Evolutionary conservation across 306 rosid genomes (phyloP).

Genomic region (Pachyrhizus erosus): DNA sequence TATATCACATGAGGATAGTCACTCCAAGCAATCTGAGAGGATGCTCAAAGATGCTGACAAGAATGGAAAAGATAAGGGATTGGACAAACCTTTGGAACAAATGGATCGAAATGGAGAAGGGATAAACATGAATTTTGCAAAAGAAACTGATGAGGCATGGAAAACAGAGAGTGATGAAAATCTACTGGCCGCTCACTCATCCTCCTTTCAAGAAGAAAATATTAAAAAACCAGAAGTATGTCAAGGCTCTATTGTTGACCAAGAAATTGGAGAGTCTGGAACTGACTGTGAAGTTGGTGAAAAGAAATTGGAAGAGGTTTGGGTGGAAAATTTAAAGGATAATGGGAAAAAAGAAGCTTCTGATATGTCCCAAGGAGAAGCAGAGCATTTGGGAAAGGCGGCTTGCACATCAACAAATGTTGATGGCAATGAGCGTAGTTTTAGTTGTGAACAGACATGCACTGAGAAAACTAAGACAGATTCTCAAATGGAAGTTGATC

Average conservation of each 20-base stretch:
- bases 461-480: constrained; percentile 48
- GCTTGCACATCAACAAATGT: constrained; percentile 45
- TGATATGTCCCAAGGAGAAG: constrained; percentile 36
- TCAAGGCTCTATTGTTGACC: constrained; percentile 47
- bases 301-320: constrained; percentile 44
- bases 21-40: constrained; percentile 38
- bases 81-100: constrained; percentile 45
- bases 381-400: constrained; percentile 45
- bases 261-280: constrained; percentile 42
- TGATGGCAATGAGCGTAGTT: constrained; percentile 50
- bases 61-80: constrained; percentile 32
- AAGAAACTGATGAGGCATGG: constrained; percentile 42
- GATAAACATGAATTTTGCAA: constrained; percentile 31
- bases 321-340: constrained; percentile 41
- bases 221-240: constrained; percentile 41
- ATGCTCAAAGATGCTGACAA: constrained; percentile 43
- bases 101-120: constrained; percentile 37
- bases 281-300: constrained; percentile 41
- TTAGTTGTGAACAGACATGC: constrained; percentile 42
- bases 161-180: constrained; percentile 40
- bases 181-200: constrained; percentile 42
- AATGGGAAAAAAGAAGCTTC: constrained; percentile 37
- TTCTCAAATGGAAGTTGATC: constrained; percentile 48
- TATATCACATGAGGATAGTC: constrained; percentile 42
- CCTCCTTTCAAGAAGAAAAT: constrained; percentile 46